Conservation (phyloP, 2,329 filamentous ascomycete species). For the Aspergillus amoenus region DNA sequence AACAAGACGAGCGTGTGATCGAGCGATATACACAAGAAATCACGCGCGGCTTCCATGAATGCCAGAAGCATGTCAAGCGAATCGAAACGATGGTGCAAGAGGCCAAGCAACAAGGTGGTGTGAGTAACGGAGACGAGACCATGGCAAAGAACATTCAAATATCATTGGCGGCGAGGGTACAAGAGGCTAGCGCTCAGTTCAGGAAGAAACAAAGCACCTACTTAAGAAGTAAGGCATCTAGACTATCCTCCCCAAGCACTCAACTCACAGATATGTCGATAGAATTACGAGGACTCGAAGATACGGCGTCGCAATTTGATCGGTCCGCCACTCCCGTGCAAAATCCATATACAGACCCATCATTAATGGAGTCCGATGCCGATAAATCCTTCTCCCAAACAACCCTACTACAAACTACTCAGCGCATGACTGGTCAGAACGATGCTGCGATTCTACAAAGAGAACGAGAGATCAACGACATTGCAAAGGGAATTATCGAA, state of each 20-base stretch:
- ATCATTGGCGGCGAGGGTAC: conserved; percentile 80
- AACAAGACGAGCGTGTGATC: conserved; percentile 82
- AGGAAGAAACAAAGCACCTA: conserved; percentile 97
- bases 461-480: conserved; percentile 95
- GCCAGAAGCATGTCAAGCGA: conserved; percentile 82
- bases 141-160: conserved; percentile 98
- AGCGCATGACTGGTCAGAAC: conserved; percentile 60
- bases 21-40: conserved; percentile 88
- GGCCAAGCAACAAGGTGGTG: conserved; percentile 65
- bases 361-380: conserved; percentile 87
- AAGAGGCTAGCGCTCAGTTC: conserved; percentile 88
- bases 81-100: conserved; percentile 87
- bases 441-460: conserved; percentile 85
- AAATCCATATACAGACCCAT: conserved; percentile 77
- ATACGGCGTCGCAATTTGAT: conserved; percentile 55
- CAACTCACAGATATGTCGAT: conserved; percentile 12
- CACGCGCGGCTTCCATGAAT: conserved; percentile 83
- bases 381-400: conserved; percentile 91
- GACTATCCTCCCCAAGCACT: background rate
- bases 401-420: conserved; percentile 75
- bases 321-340: conserved; percentile 51
- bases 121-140: conserved; percentile 81
- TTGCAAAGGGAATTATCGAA: conserved; percentile 97
- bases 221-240: conserved; percentile 70
- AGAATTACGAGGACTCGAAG: conserved; percentile 75